Evolutionary conservation across 1,284 basidiomycete genomes (phyloP), one percentile per base, ranked within the genome.

Genomic region (Pascua guehoae): DNA sequence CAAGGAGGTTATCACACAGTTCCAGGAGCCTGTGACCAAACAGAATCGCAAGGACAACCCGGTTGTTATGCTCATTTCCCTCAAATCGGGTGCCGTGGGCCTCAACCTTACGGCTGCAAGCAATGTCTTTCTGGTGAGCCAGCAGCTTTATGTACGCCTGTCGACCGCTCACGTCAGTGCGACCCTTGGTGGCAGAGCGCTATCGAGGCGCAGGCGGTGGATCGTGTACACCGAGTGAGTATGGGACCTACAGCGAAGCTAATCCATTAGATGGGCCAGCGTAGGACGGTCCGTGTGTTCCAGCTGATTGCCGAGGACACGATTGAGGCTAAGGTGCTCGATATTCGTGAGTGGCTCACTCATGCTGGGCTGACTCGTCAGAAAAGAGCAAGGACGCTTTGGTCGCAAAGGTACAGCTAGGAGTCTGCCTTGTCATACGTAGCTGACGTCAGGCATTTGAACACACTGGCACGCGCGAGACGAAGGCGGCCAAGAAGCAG

Each of bases 41-140:
- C 47, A 52, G n/a, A 59, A 61, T 16, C 15, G 53, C 2, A 36
- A 40, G 8, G 44, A 49, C 37, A 88, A 85, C 68, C 88, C 90
- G 1, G 82, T 81, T 58, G 86, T 93, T 37, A 86, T 93, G 87
- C 81, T 94, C 51, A 88, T 94, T 54, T 93, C 91, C 8, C 79
- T 94, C 64, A 93, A 92, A 66, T 77, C 77, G 4, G 80, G 80
- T 14, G 90, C 91, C 2, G 81, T 93, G 24, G 91, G 91, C 5
- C 78, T 94, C 54, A 94, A 94, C 72, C 76, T 94, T 59, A 94
- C 91, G 0, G 88, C 89, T 14, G 91, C 91, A 1, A 92, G 91
- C 68, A 89, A 92, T 70, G 88, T 94, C 1, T 91, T 88, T 69
- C 74, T 94, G 85, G 74, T 91, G 65, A 80, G 88, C 81, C 37